Conservation (phyloP, 805 yeast species). For the Allodekkera sacchari region DNA sequence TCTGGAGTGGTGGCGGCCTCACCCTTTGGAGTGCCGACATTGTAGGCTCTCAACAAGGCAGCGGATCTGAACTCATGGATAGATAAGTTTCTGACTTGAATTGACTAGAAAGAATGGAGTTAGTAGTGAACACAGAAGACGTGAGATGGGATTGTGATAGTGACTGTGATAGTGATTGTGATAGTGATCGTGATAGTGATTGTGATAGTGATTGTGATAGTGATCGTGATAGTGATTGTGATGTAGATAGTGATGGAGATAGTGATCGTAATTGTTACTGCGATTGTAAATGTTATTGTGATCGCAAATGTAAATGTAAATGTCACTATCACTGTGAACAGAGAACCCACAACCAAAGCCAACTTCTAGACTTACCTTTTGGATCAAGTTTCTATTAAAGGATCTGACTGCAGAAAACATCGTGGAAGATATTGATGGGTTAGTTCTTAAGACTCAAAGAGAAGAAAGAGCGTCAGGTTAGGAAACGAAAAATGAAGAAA, state of each 20-base stretch:
- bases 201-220: slow-evolving; percentile 6
- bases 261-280: too few relatives aligned
- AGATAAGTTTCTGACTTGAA: slow-evolving; percentile 60
- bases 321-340: too few relatives aligned
- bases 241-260: slow-evolving; percentile 6
- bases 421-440: too few relatives aligned
- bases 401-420: too few relatives aligned
- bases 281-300: too few relatives aligned
- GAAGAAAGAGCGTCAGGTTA: too few relatives aligned
- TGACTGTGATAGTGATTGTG: slow-evolving; percentile 4
- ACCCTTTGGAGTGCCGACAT: slow-evolving; percentile 88
- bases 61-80: slow-evolving; percentile 97
- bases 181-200: slow-evolving; percentile 3
- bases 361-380: too few relatives aligned
- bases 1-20: slow-evolving; percentile 84
- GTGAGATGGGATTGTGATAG: slow-evolving; percentile 4
- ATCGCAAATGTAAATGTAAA: too few relatives aligned
- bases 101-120: slow-evolving; percentile 5
- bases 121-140: neutral
- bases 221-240: slow-evolving; percentile 9
- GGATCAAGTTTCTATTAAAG: too few relatives aligned
- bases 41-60: slow-evolving; percentile 68
- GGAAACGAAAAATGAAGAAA: too few relatives aligned
- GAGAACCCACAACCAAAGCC: too few relatives aligned
- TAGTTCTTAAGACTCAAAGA: too few relatives aligned